Conservation (phyloP, 441 rosid genomes). For the Gossypium laxum region DNA sequence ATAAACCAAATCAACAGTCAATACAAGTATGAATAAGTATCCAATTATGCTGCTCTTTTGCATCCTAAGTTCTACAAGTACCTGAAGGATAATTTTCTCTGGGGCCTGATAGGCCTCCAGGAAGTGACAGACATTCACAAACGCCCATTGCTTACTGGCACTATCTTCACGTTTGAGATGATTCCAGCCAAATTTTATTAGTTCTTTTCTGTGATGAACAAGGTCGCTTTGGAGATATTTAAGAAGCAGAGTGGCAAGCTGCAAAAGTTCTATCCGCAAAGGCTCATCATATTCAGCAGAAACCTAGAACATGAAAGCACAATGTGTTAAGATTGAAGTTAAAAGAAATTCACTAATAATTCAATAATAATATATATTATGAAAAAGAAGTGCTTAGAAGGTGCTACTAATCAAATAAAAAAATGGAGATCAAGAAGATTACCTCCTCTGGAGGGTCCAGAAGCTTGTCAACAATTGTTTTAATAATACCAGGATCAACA, state of each 20-base stretch:
- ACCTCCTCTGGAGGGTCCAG: slow-evolving; percentile 99
- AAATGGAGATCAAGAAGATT: not conserved
- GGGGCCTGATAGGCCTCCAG: slow-evolving; percentile 99
- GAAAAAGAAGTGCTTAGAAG: not conserved
- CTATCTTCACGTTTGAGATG: slow-evolving; percentile 99
- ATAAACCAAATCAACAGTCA: not conserved
- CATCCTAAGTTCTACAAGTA: slow-evolving; percentile 18
- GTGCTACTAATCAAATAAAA: slow-evolving; percentile 5
- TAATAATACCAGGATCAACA: slow-evolving; percentile 70
- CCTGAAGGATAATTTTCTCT: slow-evolving; percentile 98
- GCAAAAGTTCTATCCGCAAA: slow-evolving; percentile 96
- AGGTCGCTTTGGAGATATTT: slow-evolving; percentile 92
- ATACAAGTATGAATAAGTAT: not conserved
- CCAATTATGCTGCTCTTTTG: not conserved
- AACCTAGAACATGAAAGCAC: slow-evolving; percentile 40
- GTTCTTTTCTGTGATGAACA: slow-evolving; percentile 94
- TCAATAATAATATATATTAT: slow-evolving; percentile 3
- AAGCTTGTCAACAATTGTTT: slow-evolving; percentile 92
- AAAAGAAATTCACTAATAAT: slow-evolving; percentile 7
- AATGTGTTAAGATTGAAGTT: slow-evolving; percentile 8
- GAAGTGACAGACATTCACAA: slow-evolving; percentile 98
- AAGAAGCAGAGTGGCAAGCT: slow-evolving; percentile 91
- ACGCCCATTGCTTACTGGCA: slow-evolving; percentile 99
- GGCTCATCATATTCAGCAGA: slow-evolving; percentile 98
- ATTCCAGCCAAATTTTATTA: slow-evolving; percentile 99